A percentile compares a stretch with the other conserved stretches of the same genome.
These are phyloP conservation scores for Hemerocallis citrina DNA, from an alignment of 106 monocot genomes.

Conservation along the genomic window DNA sequence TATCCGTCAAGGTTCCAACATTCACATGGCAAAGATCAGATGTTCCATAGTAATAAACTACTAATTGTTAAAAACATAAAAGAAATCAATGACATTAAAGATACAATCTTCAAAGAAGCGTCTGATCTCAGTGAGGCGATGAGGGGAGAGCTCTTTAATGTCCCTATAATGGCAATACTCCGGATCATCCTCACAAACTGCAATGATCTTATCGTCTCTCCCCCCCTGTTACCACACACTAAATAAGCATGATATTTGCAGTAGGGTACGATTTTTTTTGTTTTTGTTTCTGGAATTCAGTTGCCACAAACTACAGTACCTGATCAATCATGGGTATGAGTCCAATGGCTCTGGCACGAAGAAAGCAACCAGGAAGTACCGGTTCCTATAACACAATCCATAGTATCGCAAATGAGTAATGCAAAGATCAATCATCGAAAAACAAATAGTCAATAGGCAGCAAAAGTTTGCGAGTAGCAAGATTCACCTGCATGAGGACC, in stretches of 20 bases:
- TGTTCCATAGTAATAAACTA: neutral
- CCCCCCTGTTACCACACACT: slow-evolving; percentile 31
- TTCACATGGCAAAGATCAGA: no score
- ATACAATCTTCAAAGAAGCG: slow-evolving; percentile 93
- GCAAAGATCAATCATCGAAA: no score
- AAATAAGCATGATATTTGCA: slow-evolving; percentile 5
- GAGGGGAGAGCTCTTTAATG: slow-evolving; percentile 60
- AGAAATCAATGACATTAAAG: neutral
- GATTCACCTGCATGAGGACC: slow-evolving; percentile 70
- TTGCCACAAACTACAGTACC: slow-evolving; percentile 6
- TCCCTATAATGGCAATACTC: slow-evolving; percentile 63
- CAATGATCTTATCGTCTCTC: slow-evolving; percentile 59
- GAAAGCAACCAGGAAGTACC: slow-evolving; percentile 32
- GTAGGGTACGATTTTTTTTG: neutral
- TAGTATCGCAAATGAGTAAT: no score
- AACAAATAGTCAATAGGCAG: neutral
- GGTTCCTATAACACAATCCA: no score
- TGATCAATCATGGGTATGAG: slow-evolving; percentile 48
- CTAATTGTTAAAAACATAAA: neutral
- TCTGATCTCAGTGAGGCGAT: slow-evolving; percentile 69
- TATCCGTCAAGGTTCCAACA: no score
- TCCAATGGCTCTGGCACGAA: slow-evolving; percentile 33
- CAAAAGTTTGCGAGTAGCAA: neutral
- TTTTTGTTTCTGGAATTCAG: no score
- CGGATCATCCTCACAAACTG: slow-evolving; percentile 26